phyloP scores from a whole-genome alignment of 345 rosid genomes.

The Eucalyptus rudis region DNA sequence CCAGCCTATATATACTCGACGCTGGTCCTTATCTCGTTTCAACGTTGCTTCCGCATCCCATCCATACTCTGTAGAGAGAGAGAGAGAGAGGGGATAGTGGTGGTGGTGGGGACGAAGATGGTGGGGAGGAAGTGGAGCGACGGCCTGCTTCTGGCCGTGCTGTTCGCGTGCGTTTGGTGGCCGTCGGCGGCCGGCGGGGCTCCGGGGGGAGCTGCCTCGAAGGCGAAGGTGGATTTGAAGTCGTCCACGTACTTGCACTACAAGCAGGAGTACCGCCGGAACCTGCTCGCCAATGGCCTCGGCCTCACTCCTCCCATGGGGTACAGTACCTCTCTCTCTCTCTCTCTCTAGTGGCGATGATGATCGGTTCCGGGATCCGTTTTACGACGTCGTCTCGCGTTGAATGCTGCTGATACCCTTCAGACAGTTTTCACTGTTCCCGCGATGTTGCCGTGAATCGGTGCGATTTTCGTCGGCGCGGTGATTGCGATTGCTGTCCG shows the following conservation, averaged over 20 bases:
- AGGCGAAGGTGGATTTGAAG: background rate
- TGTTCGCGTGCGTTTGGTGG: background rate
- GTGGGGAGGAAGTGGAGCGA: background rate
- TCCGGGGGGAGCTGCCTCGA: background rate
- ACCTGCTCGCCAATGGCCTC: conserved; percentile 51
- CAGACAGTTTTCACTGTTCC: background rate
- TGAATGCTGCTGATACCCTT: background rate
- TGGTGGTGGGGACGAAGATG: background rate
- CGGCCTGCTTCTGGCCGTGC: background rate
- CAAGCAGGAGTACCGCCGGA: conserved; percentile 15
- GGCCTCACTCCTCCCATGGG: conserved; percentile 86
- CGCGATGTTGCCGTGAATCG: background rate
- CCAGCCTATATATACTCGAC: background rate
- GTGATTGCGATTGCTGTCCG: background rate
- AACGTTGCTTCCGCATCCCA: background rate
- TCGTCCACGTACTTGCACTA: background rate
- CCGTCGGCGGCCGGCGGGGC: background rate
- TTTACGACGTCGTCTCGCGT: background rate
- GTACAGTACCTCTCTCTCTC: conserved; percentile 8
- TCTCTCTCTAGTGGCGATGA: background rate
- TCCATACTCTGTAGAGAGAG: background rate
- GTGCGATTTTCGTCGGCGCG: background rate
- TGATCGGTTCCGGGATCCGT: background rate
- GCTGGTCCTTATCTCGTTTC: background rate
- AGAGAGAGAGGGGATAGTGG: background rate